These are phyloP conservation scores for Camelina sativa DNA, from an alignment of 345 rosid genomes.

Conservation along the genomic window DNA sequence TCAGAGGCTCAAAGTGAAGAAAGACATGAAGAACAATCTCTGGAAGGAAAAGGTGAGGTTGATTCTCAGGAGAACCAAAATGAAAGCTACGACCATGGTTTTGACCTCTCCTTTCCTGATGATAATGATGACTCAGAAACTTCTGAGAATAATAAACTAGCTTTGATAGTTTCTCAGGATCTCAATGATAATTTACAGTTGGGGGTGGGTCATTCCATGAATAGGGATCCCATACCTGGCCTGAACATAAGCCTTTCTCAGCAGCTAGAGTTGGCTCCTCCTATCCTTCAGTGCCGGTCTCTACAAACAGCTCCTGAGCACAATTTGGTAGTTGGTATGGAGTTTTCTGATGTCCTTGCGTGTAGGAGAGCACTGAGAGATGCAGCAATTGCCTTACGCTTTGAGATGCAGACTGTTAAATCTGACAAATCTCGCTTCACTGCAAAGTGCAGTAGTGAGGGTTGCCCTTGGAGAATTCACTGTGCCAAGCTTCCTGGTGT, in stretches of 20 bases:
- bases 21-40: conserved; percentile 31
- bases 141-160: conserved; percentile 41
- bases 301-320: conserved; percentile 51
- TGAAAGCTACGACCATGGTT: conserved; percentile 41
- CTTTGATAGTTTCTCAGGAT: conserved; percentile 30
- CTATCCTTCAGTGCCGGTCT: conserved; percentile 69
- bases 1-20: conserved; percentile 39
- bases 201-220: conserved; percentile 60
- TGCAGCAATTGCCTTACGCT: conserved; percentile 92
- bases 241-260: conserved; percentile 47
- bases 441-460: conserved; percentile 86
- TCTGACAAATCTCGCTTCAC: conserved; percentile 97
- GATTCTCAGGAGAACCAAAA: conserved; percentile 46
- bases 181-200: conserved; percentile 51
- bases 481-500: conserved; percentile 97
- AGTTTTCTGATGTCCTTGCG: conserved; percentile 92
- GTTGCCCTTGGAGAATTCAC: conserved; percentile 97
- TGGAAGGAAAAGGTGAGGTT: conserved; percentile 47
- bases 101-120: conserved; percentile 39
- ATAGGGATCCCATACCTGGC: conserved; percentile 51
- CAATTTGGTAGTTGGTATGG: conserved; percentile 82
- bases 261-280: conserved; percentile 52
- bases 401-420: conserved; percentile 95
- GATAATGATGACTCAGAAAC: conserved; percentile 38
- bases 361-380: conserved; percentile 94